Conservation (phyloP, 108 stramenopile genomes). For the Nannochloropsis oceanica region DNA sequence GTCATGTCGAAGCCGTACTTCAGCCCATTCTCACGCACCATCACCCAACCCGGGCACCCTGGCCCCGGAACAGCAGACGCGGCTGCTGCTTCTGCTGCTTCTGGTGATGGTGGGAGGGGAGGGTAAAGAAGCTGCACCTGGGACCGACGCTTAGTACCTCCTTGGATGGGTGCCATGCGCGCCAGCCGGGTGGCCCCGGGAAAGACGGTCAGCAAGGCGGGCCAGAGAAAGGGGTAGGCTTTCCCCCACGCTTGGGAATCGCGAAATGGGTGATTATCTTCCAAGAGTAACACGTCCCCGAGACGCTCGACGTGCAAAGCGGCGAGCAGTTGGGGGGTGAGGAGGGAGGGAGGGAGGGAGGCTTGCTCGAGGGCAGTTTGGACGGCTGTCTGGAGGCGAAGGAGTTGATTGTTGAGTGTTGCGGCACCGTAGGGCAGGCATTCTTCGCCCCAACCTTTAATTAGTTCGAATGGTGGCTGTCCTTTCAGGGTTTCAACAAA, state of each 20-base stretch:
- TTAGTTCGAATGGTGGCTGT: neutral
- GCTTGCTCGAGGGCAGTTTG: neutral
- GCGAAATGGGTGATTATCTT: neutral
- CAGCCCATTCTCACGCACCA: conserved; percentile 77
- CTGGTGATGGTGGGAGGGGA: neutral
- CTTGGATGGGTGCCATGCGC: neutral
- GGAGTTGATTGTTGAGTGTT: neutral
- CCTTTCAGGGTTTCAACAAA: neutral
- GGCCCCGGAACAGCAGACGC: neutral
- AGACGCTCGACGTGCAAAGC: neutral
- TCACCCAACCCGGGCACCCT: conserved; percentile 47
- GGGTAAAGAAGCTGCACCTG: neutral
- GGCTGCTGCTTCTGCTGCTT: neutral
- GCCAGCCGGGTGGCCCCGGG: neutral
- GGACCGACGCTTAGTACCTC: neutral
- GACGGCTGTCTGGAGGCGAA: neutral
- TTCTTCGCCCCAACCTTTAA: neutral
- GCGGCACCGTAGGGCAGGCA: neutral
- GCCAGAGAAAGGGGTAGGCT: neutral
- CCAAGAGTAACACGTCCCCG: neutral
- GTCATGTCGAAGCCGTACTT: conserved; percentile 72
- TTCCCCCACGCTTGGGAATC: neutral
- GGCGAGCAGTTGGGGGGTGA: neutral
- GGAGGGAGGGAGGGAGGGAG: neutral
- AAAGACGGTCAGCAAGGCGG: neutral